Conservation (phyloP, 345 rosid genomes). For the Salix purpurea region DNA sequence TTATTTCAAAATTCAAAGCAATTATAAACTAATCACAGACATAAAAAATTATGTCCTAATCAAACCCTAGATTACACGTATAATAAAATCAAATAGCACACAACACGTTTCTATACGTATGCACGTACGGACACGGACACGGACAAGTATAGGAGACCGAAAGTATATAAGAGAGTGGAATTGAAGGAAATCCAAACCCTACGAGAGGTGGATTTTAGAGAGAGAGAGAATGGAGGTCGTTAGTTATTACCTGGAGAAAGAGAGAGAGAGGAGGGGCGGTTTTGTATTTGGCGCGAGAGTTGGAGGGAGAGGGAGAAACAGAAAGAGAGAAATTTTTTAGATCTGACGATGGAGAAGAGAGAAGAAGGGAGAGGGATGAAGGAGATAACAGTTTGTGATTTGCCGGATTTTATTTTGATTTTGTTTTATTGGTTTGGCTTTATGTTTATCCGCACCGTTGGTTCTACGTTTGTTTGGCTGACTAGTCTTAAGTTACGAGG, state of each 20-base stretch:
- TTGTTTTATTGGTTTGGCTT: background rate
- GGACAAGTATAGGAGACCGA: background rate
- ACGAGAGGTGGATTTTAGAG: background rate
- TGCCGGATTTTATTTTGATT: background rate
- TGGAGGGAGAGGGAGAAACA: conserved; percentile 2
- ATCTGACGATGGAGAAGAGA: conserved; percentile 50
- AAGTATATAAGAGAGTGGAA: background rate
- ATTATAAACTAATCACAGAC: background rate
- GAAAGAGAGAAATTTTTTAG: conserved; percentile 23
- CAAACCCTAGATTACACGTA: background rate
- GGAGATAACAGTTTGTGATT: background rate
- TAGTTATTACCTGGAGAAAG: background rate
- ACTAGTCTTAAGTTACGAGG: no score
- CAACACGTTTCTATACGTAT: background rate
- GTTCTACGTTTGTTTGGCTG: background rate
- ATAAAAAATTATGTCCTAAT: no score
- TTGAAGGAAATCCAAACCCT: background rate
- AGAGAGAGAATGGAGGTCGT: background rate
- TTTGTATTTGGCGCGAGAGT: conserved; percentile 35
- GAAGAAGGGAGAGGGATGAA: background rate
- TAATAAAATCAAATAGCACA: background rate
- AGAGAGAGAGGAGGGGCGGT: background rate
- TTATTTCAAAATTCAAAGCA: background rate
- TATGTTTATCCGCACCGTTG: conserved; percentile 4
- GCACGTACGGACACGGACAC: background rate